A percentile compares a stretch with the other conserved stretches of the same genome.
Evolutionary conservation across 2,329 filamentous ascomycete species (phyloP).

Genomic region (Juglanconis sp.): DNA sequence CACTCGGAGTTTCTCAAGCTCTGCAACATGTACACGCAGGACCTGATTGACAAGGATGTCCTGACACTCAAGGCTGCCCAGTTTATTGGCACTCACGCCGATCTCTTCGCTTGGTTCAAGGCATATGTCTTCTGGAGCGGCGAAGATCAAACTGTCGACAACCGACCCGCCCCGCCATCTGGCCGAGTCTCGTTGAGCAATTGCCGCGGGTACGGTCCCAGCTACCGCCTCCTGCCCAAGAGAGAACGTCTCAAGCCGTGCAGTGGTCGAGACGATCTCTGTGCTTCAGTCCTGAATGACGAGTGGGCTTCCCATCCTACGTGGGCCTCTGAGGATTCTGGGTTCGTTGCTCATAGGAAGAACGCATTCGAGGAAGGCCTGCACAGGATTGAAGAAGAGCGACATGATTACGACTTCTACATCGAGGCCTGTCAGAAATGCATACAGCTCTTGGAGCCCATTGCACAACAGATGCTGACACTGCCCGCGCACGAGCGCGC

Average conservation of each 20-base stretch:
- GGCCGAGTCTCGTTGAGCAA: constrained; percentile 91
- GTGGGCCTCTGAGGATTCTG: constrained; percentile 97
- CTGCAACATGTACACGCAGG: constrained; percentile 91
- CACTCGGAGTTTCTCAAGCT: constrained; percentile 97
- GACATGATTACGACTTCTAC: constrained; percentile 97
- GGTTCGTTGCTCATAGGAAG: constrained; percentile 96
- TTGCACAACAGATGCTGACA: constrained; percentile 83
- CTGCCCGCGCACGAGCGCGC: constrained; percentile 71
- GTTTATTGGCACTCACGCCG: constrained; percentile 84
- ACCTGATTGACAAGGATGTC: constrained; percentile 82
- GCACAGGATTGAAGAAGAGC: constrained; percentile 94
- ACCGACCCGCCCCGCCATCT: constrained; percentile 69
- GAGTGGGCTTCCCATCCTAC: constrained; percentile 98
- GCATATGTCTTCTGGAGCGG: constrained; percentile 76
- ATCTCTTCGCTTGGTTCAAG: constrained; percentile 88
- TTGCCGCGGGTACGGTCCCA: constrained; percentile 91
- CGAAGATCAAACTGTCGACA: constrained; percentile 74
- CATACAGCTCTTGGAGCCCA: constrained; percentile 91
- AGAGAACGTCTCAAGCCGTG: constrained; percentile 87
- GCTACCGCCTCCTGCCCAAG: constrained; percentile 88
- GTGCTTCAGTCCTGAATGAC: constrained; percentile 89
- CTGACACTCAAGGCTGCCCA: constrained; percentile 77
- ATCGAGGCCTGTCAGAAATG: constrained; percentile 94
- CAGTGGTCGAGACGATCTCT: constrained; percentile 91
- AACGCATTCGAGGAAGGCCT: constrained; percentile 92